phyloP scores from a whole-genome alignment of 495 filamentous ascomycete genomes.

The Letharia columbiana region DNA sequence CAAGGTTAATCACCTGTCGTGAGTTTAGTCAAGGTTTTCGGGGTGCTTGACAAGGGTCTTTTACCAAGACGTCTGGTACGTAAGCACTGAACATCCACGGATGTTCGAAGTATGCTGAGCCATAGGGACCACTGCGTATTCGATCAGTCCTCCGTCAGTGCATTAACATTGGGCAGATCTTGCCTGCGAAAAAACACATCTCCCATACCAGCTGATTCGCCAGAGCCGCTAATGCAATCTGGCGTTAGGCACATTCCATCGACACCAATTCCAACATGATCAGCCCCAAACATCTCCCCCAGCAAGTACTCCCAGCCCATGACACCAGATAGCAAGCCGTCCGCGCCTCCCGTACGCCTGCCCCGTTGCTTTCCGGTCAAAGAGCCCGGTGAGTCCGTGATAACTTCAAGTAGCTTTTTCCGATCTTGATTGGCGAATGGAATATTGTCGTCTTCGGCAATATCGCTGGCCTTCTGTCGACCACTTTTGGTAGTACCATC shows the following conservation, averaged over 20 bases:
- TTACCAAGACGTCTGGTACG: constrained; percentile 33
- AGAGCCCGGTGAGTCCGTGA: constrained; percentile 31
- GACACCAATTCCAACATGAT: constrained; percentile 32
- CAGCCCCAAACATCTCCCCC: constrained; percentile 35
- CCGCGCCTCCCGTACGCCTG: constrained; percentile 21
- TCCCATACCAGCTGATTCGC: constrained; percentile 30
- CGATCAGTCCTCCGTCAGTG: constrained; percentile 10
- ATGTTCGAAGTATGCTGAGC: constrained; percentile 28
- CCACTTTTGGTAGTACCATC: constrained; percentile 15
- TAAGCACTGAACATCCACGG: constrained; percentile 33
- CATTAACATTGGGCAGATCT: background rate
- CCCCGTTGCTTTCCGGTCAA: constrained; percentile 14
- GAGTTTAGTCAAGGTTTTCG: constrained; percentile 1
- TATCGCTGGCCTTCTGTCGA: constrained; percentile 1
- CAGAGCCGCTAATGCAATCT: constrained; percentile 32
- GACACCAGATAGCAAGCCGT: constrained; percentile 31
- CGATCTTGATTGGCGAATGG: constrained; percentile 2
- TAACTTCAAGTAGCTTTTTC: constrained; percentile 32
- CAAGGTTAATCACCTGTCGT: constrained; percentile 31
- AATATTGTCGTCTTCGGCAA: constrained; percentile 11
- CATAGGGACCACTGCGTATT: constrained; percentile 29
- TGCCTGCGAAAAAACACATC: constrained; percentile 38
- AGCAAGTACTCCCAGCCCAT: constrained; percentile 37
- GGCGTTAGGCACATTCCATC: constrained; percentile 35
- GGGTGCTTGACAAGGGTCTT: background rate